Conservation (phyloP, 768 basidiomycete genomes). For the Mycena alexandri region DNA sequence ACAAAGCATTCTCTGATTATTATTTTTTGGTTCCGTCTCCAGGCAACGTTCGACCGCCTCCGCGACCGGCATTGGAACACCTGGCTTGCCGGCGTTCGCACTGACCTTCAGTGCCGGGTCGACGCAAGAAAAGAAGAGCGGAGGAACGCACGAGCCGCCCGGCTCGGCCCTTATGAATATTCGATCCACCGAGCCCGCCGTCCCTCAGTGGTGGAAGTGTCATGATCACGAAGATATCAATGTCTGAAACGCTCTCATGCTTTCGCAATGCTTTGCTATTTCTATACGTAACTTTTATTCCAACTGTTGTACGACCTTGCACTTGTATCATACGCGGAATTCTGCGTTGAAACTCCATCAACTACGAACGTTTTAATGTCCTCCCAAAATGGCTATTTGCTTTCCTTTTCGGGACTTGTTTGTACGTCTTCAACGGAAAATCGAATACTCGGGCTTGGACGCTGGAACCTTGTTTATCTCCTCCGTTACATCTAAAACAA, state of each 20-base stretch:
- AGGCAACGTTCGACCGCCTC: constrained; percentile 35
- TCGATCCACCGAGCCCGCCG: constrained; percentile 14
- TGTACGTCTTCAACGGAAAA: too few species aligned
- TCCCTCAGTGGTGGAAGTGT: constrained; percentile 22
- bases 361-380: too few species aligned
- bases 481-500: too few species aligned
- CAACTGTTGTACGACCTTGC: constrained; percentile 12
- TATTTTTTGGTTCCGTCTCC: neutral
- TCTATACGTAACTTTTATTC: constrained; percentile 18
- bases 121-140: constrained; percentile 24
- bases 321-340: neutral
- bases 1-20: neutral
- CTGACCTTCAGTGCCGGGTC: constrained; percentile 14
- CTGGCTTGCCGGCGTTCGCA: constrained; percentile 3
- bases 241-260: neutral
- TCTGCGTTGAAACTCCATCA: neutral
- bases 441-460: too few species aligned
- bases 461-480: too few species aligned
- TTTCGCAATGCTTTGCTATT: constrained; percentile 8
- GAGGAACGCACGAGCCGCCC: constrained; percentile 21
- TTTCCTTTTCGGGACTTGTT: too few species aligned
- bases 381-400: neutral
- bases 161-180: constrained; percentile 10
- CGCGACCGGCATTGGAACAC: constrained; percentile 13
- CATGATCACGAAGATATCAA: constrained; percentile 20